Conservation (phyloP, 2,329 filamentous ascomycete genomes). For the Ceratocystis lukuohia region DNA sequence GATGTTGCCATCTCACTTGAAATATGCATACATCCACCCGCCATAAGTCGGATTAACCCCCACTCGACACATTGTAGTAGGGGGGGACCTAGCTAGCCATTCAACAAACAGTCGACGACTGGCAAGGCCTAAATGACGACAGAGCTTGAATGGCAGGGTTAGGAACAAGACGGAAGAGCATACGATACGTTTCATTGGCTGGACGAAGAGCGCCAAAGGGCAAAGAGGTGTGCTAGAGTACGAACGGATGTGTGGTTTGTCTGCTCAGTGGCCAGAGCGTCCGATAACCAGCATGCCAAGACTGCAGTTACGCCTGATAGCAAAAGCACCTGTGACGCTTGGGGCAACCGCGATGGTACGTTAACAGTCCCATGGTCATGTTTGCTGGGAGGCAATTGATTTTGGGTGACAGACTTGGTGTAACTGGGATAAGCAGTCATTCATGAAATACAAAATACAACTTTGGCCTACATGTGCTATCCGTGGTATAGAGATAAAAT, state of each 20-base stretch:
- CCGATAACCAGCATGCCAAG: not conserved
- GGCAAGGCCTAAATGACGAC: not conserved
- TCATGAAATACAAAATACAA: not conserved
- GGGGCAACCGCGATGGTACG: not conserved
- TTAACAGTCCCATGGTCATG: not conserved
- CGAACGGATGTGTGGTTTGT: not conserved
- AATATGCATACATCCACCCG: too few species aligned
- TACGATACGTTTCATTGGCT: not conserved
- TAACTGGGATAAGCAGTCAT: not conserved
- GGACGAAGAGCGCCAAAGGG: not conserved
- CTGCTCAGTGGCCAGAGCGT: not conserved
- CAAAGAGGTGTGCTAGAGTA: too few species aligned
- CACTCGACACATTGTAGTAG: too few species aligned
- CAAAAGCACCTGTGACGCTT: not conserved
- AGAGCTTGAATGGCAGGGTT: not conserved
- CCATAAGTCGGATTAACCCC: too few species aligned
- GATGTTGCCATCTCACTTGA: not conserved
- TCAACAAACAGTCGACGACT: not conserved
- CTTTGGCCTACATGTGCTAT: not conserved
- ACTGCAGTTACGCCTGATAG: not conserved
- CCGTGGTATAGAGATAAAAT: not conserved
- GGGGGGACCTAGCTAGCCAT: not conserved
- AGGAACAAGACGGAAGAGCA: not conserved
- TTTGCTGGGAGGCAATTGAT: not conserved
- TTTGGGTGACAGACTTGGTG: not conserved